Evolutionary conservation across 2,329 filamentous ascomycete genomes (phyloP).

Genomic region (Sclerotinia subarctica): DNA sequence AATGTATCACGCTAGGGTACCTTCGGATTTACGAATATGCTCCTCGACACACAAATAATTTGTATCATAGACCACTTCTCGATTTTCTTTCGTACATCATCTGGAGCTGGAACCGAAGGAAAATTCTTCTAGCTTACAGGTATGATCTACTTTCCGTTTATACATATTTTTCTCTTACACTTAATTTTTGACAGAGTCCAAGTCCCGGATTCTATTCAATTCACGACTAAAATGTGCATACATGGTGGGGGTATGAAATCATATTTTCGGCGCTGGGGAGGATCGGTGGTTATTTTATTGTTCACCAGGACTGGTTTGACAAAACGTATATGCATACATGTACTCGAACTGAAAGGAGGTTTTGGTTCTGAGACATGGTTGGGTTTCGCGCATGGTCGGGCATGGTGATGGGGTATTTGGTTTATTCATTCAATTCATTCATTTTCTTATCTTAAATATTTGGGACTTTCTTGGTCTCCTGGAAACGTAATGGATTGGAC

Average conservation of each 20-base stretch:
- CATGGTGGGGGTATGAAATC: background rate
- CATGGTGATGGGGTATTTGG: background rate
- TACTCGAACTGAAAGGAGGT: background rate
- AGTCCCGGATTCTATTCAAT: background rate
- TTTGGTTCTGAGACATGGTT: background rate
- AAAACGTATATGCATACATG: slow-evolving; percentile 14
- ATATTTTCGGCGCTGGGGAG: background rate
- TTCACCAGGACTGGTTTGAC: background rate
- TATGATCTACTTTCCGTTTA: background rate
- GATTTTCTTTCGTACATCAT: background rate
- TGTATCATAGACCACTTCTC: slow-evolving; percentile 8
- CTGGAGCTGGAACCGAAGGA: background rate
- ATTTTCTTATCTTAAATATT: background rate
- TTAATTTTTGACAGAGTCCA: background rate
- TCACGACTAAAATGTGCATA: background rate
- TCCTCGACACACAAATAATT: background rate
- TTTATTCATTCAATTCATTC: background rate
- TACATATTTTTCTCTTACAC: background rate
- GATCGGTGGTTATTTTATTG: background rate
- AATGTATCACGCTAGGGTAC: background rate
- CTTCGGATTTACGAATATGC: background rate
- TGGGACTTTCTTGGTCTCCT: background rate
- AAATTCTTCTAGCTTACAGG: no score
- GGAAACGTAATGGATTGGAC: background rate
- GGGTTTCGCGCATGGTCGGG: background rate